A percentile compares a stretch with the other conserved stretches of the same genome.
These are phyloP conservation scores for Neurospora sp. DNA, from an alignment of 495 filamentous ascomycete species.

Conservation along the genomic window DNA sequence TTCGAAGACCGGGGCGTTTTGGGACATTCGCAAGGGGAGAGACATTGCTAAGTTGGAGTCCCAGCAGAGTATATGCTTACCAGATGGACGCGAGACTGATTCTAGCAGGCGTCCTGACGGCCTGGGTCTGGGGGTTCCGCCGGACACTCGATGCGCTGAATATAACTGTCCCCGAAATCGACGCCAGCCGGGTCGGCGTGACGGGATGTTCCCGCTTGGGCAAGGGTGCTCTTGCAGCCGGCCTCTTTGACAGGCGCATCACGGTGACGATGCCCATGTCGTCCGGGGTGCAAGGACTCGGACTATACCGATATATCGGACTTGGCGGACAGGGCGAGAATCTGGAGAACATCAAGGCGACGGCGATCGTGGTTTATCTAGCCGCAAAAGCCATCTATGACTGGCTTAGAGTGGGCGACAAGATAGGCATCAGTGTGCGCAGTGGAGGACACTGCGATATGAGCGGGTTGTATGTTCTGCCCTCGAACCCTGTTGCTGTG, in stretches of 20 bases:
- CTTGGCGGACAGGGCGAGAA: slow-evolving; percentile 44
- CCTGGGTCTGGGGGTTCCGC: slow-evolving; percentile 48
- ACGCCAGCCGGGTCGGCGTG: slow-evolving; percentile 35
- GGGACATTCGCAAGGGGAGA: slow-evolving; percentile 40
- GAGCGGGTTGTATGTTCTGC: no score
- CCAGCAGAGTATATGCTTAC: neutral
- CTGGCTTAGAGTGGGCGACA: no score
- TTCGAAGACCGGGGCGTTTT: slow-evolving; percentile 41
- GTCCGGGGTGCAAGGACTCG: slow-evolving; percentile 41
- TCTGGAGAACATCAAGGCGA: slow-evolving; percentile 45
- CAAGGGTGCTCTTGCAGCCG: slow-evolving; percentile 41
- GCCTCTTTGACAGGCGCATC: slow-evolving; percentile 42
- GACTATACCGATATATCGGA: slow-evolving; percentile 41
- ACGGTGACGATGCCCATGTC: slow-evolving; percentile 48
- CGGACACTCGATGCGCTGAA: slow-evolving; percentile 41
- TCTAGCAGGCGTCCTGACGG: slow-evolving; percentile 33
- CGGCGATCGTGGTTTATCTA: no score
- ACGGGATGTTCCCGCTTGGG: slow-evolving; percentile 44
- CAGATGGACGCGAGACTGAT: neutral
- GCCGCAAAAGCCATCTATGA: no score
- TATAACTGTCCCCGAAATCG: slow-evolving; percentile 39
- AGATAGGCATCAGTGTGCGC: no score
- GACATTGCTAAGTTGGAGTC: slow-evolving; percentile 33
- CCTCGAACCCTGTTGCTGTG: neutral
- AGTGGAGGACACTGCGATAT: no score